Conservation (phyloP, 495 filamentous ascomycete species). For the Tuber umbilicatum region DNA sequence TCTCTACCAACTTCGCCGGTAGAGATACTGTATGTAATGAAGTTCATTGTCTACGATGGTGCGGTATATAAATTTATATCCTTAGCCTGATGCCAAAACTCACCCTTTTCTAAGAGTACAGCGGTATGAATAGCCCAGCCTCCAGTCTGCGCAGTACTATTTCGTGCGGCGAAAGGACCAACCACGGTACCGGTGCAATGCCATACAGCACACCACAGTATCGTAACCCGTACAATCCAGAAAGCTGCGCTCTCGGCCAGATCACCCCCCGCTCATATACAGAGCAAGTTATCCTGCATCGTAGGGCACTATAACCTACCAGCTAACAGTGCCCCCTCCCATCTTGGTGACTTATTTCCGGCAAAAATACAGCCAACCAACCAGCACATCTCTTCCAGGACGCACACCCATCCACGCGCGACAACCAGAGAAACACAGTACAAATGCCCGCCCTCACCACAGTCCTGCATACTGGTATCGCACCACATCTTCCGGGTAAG, state of each 20-base stretch:
- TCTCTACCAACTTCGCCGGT: not conserved
- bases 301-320: not conserved
- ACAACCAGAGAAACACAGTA: not conserved
- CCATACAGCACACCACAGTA: not conserved
- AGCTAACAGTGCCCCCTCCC: not conserved
- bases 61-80: not conserved
- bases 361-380: not conserved
- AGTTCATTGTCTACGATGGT: not conserved
- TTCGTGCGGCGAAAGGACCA: not conserved
- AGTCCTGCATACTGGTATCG: not conserved
- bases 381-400: not conserved
- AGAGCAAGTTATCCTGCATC: not conserved
- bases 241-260: not conserved
- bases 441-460: not conserved
- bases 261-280: not conserved
- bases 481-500: not conserved
- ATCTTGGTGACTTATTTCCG: not conserved
- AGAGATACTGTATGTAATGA: slow-evolving; percentile 3
- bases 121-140: not conserved
- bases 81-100: not conserved
- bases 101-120: not conserved
- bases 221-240: not conserved
- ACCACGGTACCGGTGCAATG: not conserved
- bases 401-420: not conserved
- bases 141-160: not conserved